Evolutionary conservation across 2,329 filamentous ascomycete species (phyloP), one percentile per base, ranked within the genome.

Genomic region (Didymella arachidicola): DNA sequence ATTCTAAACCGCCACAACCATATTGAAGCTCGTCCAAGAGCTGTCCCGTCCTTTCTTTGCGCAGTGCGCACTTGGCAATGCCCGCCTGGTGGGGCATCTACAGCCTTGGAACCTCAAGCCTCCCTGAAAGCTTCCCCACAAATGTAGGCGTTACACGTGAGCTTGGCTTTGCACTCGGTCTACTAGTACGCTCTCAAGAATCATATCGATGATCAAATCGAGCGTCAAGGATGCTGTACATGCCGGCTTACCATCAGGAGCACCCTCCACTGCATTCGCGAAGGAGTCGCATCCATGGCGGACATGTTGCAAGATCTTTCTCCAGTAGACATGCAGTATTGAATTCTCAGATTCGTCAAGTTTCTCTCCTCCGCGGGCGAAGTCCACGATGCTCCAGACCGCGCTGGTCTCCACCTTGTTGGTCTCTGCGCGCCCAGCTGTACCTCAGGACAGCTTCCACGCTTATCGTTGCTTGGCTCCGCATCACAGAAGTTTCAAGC

Each of bases 401-500:
- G 45, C 44, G 58, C 61, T 52, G 43, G 53, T 62, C 34, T 64
- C 64, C 63, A 66, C 60, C 51, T 12, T 51, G 56, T 48, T 48
- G 47, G 52, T 34, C 53, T 26, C 47, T 48, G 61, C 59, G 55
- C 41, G 47, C 45, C 55, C 56, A 29, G 53, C 53, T 60, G 53
- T 52, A 60, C 47, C 62, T 54, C 58, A 44, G n/a, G 36, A 39
- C n/a, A 4, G 49, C 47, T 49, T 57, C 53, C 62, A 66, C 47
- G 71, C 69, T 65, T 66, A 55, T 59, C 43, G 41, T 27, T 47
- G 41, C 72, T 74, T 73, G 72, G 69, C 72, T 62, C 63, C 64
- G 69, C 71, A 60, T 72, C 71, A 74, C 57, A 64, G 60, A 72
- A 73, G 72, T 75, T 74, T 73, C 66, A 67, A 65, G 58, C 68